Evolutionary conservation across 2,329 filamentous ascomycete species (phyloP), one percentile per base, ranked within the genome.

Genomic region (Pyrenochaeta sp.): DNA sequence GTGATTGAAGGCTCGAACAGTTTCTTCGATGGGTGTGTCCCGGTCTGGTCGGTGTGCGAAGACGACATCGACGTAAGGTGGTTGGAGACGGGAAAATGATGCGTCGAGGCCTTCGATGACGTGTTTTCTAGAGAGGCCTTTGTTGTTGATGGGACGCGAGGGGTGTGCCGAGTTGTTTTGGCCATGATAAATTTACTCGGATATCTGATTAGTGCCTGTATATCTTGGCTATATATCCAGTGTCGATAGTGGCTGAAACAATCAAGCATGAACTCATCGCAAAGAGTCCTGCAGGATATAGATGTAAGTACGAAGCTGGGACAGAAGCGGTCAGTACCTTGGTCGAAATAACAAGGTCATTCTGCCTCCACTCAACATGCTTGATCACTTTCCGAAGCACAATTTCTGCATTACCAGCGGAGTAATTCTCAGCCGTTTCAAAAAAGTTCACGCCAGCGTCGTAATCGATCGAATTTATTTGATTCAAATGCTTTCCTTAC

Each of bases 11-110:
- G 86, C 88, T 50, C 88, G 86, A 30, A 91, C 88, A 0, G 85
- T 87, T 77, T 91, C 89, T 73, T 90, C 88, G 79, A 91, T 91
- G 3, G 88, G 89, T 0, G 88, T 91, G 34, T 85, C 80, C 3
- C 87, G 83, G 70, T 91, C 90, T 0, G 88, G 86, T 15, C 89
- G 84, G 77, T 91, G 89, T 13, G 89, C 88, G 68, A 89, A 90
- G 65, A 91, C 83, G 39, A 91, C 78, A 67, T 91, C 89, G 27
- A 91, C 88, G 67, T 90, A 89, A 15, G 85, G 81, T 36, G 88
- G 80, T 68, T 81, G 57, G 30, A 89, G 77, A 22, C 87, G 84
- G 69, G 86, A 78, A 30, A 91, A 81, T 9, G 85, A 86, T 13
- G 82, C 81, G 54, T 86, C 82, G 60, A 88, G 81, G 19, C 88